Evolutionary conservation across 495 filamentous ascomycete species (phyloP).

Genomic region (Neurospora terricola): DNA sequence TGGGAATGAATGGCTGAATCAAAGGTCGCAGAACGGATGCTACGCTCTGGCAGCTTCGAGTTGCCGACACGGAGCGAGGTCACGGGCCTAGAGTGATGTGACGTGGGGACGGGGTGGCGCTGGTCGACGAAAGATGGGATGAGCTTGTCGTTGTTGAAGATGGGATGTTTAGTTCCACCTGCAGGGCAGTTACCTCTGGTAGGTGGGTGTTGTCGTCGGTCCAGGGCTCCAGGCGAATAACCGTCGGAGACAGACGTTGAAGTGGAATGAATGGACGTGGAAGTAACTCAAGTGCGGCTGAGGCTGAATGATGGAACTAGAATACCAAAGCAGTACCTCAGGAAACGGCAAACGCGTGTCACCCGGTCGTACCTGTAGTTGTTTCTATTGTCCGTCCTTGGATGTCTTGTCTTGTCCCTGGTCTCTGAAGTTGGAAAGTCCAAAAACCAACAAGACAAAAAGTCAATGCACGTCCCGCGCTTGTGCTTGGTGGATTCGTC

Average conservation of each 20-base stretch:
- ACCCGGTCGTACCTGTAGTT: neutral
- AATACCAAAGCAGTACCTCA: neutral
- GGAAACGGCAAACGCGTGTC: neutral
- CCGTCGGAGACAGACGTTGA: neutral
- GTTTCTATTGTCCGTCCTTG: neutral
- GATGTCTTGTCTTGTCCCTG: neutral
- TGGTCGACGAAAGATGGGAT: neutral
- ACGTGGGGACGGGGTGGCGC: neutral
- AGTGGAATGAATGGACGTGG: neutral
- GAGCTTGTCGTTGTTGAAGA: neutral
- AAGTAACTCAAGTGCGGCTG: neutral
- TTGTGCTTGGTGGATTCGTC: neutral
- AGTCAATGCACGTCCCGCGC: neutral
- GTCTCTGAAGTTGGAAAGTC: neutral
- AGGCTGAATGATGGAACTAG: neutral
- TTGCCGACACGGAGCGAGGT: neutral
- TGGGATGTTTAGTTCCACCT: neutral
- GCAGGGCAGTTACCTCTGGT: neutral
- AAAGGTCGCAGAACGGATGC: neutral
- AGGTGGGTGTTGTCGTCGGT: neutral
- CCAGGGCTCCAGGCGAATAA: neutral
- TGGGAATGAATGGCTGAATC: neutral
- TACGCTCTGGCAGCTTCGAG: neutral
- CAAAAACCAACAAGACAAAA: neutral
- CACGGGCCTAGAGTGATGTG: neutral